Evolutionary conservation across 257 asterid genomes (phyloP).

Genomic region (Solanum tarapatanum): DNA sequence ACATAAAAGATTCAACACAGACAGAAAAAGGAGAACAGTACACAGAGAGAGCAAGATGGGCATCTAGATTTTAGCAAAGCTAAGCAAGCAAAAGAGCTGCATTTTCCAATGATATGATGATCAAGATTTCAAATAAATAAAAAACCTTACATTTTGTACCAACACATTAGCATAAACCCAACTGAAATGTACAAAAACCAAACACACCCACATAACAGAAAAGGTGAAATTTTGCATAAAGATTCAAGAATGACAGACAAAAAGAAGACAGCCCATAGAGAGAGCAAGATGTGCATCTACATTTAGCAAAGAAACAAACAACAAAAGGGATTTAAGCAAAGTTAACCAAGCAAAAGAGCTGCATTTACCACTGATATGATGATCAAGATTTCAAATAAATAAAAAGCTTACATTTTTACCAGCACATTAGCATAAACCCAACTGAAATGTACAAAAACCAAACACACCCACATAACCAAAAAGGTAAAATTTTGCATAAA

Average conservation of each 20-base stretch:
- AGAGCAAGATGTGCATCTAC: neutral
- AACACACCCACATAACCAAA: neutral
- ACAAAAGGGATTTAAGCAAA: neutral
- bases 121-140: neutral
- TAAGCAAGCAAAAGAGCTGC: neutral
- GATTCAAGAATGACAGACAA: neutral
- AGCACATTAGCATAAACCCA: neutral
- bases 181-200: neutral
- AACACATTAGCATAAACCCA: neutral
- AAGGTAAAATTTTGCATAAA: neutral
- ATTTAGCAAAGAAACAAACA: neutral
- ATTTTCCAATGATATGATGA: neutral
- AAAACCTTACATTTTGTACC: neutral
- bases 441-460: neutral
- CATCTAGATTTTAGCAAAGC: neutral
- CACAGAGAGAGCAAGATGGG: neutral
- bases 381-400: neutral
- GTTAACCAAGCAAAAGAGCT: neutral
- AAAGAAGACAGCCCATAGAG: neutral
- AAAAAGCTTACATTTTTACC: neutral
- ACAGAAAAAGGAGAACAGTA: neutral
- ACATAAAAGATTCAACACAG: neutral
- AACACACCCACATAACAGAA: neutral
- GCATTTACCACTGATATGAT: neutral
- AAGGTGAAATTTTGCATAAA: neutral